Conservation (phyloP, 306 rosid species). For the Medicago truncatula region MtrunA17r5.0-ANR NC_053044.1:46912501-46913000, state of each 20-base stretch:
- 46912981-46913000: background rate
- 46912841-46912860: slow-evolving; percentile 28
- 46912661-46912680: background rate
- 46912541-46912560: slow-evolving; percentile 76
- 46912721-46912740: slow-evolving; percentile 25
- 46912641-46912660: slow-evolving; percentile 37
- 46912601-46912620: slow-evolving; percentile 38
- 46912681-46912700: slow-evolving; percentile 27
- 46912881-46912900: background rate
- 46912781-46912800: slow-evolving; percentile 14
- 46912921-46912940: too few species aligned
- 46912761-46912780: background rate
- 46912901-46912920: background rate
- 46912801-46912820: slow-evolving; percentile 12
- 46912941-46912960: slow-evolving; percentile 1
- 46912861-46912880: slow-evolving; percentile 6
- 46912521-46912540: slow-evolving; percentile 60
- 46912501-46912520: slow-evolving; percentile 53
- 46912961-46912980: background rate
- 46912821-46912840: background rate
- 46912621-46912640: slow-evolving; percentile 35
- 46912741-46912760: background rate
- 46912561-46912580: slow-evolving; percentile 40
- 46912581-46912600: slow-evolving; percentile 63
- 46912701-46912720: background rate